These are phyloP conservation scores for Dunaliella primolecta DNA, from an alignment of 139 green algal species.

Conservation along the genomic window DNA sequence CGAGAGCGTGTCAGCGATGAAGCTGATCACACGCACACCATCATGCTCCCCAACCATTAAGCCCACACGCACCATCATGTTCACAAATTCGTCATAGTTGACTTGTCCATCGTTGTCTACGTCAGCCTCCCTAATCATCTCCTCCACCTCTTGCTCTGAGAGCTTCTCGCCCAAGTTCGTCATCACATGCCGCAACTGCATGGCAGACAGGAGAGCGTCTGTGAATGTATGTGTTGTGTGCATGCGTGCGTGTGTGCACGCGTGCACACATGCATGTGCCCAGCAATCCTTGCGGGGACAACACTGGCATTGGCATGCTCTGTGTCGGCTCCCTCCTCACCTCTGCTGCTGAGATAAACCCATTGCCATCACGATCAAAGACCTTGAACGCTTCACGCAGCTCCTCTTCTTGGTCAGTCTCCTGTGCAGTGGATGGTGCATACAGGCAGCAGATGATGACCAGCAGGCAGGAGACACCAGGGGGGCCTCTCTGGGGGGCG, in stretches of 20 bases:
- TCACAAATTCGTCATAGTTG: constrained; percentile 80
- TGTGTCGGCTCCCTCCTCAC: constrained; percentile 35
- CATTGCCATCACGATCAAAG: constrained; percentile 99
- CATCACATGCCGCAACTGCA: constrained; percentile 96
- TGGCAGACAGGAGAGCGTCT: background rate
- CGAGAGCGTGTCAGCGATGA: background rate
- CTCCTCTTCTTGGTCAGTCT: constrained; percentile 96
- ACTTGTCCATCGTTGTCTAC: constrained; percentile 84
- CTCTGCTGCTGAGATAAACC: constrained; percentile 97
- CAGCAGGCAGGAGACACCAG: too few species aligned
- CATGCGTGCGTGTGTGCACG: constrained; percentile 1
- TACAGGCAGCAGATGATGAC: too few species aligned
- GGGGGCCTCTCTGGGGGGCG: too few species aligned
- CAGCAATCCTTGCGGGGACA: background rate
- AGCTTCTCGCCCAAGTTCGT: constrained; percentile 97
- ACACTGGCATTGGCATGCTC: background rate
- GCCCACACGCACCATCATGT: constrained; percentile 37
- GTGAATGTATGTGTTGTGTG: background rate
- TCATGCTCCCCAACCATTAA: too few species aligned
- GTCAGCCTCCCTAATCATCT: constrained; percentile 96
- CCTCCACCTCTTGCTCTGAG: constrained; percentile 97
- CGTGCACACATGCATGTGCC: background rate
- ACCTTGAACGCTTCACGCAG: constrained; percentile 99
- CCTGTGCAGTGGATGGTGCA: too few species aligned
- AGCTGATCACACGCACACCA: background rate